phyloP scores from a whole-genome alignment of 768 basidiomycete genomes.

The Mycena olivaceomarginata region DNA sequence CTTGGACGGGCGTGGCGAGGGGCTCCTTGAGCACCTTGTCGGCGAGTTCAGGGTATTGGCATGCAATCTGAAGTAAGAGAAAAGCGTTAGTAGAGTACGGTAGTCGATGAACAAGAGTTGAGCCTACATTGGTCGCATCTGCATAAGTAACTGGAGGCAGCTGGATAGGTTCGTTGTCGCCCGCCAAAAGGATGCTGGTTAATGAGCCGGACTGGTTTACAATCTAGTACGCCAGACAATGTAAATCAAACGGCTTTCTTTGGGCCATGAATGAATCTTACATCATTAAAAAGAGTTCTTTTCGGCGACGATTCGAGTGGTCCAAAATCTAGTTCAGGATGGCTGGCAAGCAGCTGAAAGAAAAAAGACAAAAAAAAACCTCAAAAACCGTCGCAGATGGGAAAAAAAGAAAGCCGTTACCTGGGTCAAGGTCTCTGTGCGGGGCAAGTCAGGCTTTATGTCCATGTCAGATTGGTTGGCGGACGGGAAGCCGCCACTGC shows the following conservation, averaged over 20 bases:
- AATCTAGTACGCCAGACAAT: neutral
- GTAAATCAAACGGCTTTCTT: neutral
- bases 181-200: conserved; percentile 11
- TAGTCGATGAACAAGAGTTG: neutral
- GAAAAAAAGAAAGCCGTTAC: conserved; percentile 10
- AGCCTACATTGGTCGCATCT: conserved; percentile 62
- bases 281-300: neutral
- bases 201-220: neutral
- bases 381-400: neutral
- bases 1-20: conserved; percentile 47
- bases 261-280: neutral
- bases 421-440: conserved; percentile 38
- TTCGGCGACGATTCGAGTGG: conserved; percentile 25
- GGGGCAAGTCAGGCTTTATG: neutral
- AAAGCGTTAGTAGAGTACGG: neutral
- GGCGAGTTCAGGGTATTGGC: conserved; percentile 57
- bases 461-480: conserved; percentile 14
- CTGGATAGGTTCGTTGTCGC: conserved; percentile 44
- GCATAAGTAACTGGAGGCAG: conserved; percentile 57
- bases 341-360: conserved; percentile 31
- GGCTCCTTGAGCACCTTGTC: conserved; percentile 56
- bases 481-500: neutral
- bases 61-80: conserved; percentile 53
- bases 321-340: conserved; percentile 35
- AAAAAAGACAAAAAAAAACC: neutral